Conservation (phyloP, 2,329 filamentous ascomycete genomes). For the Stagonosporopsis rhizophila region DNA sequence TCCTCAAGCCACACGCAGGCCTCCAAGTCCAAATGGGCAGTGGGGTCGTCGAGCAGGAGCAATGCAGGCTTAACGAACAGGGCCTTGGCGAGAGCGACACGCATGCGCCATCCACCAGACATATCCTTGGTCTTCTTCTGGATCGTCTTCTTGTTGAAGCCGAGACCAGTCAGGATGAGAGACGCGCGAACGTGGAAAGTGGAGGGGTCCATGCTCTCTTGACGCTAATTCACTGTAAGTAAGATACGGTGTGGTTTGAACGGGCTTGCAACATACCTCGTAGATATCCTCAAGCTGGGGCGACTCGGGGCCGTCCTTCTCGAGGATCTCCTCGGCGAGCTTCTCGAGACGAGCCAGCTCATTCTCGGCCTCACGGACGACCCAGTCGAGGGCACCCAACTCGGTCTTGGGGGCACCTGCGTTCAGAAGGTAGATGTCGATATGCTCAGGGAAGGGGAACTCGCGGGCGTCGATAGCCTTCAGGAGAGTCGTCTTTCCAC, state of each 20-base stretch:
- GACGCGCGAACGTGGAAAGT: conserved; percentile 96
- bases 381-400: conserved; percentile 93
- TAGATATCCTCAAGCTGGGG: conserved; percentile 92
- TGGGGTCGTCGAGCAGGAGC: conserved; percentile 95
- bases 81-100: conserved; percentile 95
- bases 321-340: conserved; percentile 86
- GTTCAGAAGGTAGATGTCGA: conserved; percentile 98
- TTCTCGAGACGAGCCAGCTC: conserved; percentile 91
- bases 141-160: conserved; percentile 98
- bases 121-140: conserved; percentile 99
- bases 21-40: conserved; percentile 98
- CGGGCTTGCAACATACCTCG: conserved; percentile 69
- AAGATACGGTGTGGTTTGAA: not conserved
- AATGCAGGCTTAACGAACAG: conserved; percentile 98
- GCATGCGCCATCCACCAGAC: conserved; percentile 99
- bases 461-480: conserved; percentile 94
- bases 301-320: conserved; percentile 90
- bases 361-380: conserved; percentile 90
- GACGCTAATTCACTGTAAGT: conserved; percentile 67
- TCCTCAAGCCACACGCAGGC: conserved; percentile 99
- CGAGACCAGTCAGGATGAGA: conserved; percentile 95
- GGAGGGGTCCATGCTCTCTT: conserved; percentile 98
- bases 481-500: conserved; percentile 96
- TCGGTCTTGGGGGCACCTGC: conserved; percentile 92
- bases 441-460: conserved; percentile 92